Conservation (phyloP, 768 basidiomycete genomes). For the Pholiota conissans region DNA sequence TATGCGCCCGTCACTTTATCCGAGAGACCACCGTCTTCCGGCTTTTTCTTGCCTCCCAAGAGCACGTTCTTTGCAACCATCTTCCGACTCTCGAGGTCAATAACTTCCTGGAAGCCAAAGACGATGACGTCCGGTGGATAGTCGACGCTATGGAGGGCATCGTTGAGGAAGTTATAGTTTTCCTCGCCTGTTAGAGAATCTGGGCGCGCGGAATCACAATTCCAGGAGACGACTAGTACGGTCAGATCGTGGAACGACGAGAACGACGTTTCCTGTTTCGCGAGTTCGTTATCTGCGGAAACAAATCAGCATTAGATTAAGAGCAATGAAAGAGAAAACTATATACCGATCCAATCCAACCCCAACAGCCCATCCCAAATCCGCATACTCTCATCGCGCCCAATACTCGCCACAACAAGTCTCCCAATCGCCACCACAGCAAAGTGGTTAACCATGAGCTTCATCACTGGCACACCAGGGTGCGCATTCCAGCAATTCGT, state of each 20-base stretch:
- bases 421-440: constrained; percentile 69
- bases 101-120: constrained; percentile 95
- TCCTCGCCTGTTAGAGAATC: constrained; percentile 65
- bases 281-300: constrained; percentile 68
- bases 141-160: constrained; percentile 71
- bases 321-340: background rate
- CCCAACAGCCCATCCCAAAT: constrained; percentile 92
- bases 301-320: constrained; percentile 2
- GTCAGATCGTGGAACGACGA: constrained; percentile 78
- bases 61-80: constrained; percentile 92
- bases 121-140: constrained; percentile 81
- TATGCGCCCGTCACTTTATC: constrained; percentile 88
- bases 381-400: constrained; percentile 67
- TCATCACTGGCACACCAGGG: constrained; percentile 59
- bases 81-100: constrained; percentile 91
- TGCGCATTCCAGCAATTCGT: constrained; percentile 91
- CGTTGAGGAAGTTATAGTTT: constrained; percentile 82
- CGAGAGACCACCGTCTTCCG: constrained; percentile 54
- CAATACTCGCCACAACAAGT: constrained; percentile 74
- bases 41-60: constrained; percentile 71
- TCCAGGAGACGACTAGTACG: constrained; percentile 87
- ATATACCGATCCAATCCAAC: constrained; percentile 84
- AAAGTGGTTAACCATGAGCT: constrained; percentile 68
- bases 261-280: constrained; percentile 73
- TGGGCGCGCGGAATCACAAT: constrained; percentile 86